phyloP scores from a whole-genome alignment of 2,329 filamentous ascomycete genomes.

The Byssothecium circinans region DNA sequence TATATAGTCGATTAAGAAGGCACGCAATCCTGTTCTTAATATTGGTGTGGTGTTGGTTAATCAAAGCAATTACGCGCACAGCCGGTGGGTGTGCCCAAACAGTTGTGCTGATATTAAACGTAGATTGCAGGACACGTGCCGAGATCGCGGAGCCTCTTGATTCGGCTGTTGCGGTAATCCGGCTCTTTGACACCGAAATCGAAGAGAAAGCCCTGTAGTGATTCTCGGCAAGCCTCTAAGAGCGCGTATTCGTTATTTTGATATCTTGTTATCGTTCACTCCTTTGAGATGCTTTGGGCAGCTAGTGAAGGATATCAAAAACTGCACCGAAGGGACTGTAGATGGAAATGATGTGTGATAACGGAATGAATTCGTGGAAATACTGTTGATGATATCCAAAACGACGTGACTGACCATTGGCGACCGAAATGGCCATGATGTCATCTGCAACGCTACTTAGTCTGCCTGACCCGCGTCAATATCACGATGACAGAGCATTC shows the following conservation, averaged over 20 bases:
- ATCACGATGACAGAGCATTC: too few species aligned
- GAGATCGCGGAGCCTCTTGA: constrained; percentile 26
- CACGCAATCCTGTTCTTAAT: constrained; percentile 11
- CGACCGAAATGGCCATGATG: too few species aligned
- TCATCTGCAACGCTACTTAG: too few species aligned
- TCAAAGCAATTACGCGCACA: constrained; percentile 28
- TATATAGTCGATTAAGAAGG: constrained; percentile 7
- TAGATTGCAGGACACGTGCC: constrained; percentile 16
- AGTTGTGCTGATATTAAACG: constrained; percentile 26
- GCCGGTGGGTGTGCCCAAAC: constrained; percentile 19
- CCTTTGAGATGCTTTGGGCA: background rate
- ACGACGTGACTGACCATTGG: too few species aligned
- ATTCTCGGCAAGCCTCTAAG: too few species aligned
- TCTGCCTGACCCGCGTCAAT: too few species aligned
- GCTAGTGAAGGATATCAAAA: background rate
- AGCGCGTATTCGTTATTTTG: too few species aligned
- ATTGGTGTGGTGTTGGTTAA: constrained; percentile 14
- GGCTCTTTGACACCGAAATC: background rate
- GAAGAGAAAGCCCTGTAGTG: too few species aligned
- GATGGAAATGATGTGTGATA: too few species aligned
- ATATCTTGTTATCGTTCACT: too few species aligned
- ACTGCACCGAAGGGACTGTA: background rate
- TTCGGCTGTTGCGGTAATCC: constrained; percentile 16
- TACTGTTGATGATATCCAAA: too few species aligned
- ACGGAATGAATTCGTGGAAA: too few species aligned